These are phyloP conservation scores for Ganoderma boninense DNA, from an alignment of 1,284 basidiomycete genomes.

Conservation along the genomic window DNA sequence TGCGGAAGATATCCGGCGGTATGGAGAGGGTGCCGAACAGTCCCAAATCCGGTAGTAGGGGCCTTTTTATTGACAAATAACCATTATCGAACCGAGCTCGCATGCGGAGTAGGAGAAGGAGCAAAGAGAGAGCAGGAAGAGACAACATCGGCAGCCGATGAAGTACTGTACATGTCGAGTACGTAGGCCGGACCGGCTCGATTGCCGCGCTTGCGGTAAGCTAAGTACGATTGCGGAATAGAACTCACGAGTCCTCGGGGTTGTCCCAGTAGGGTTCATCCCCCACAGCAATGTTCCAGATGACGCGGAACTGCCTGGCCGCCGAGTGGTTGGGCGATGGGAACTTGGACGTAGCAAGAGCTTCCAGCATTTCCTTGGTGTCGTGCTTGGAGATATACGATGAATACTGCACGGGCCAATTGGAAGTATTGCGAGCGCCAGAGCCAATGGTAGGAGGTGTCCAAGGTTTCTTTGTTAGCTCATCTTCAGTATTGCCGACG, in stretches of 20 bases:
- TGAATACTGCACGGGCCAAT: conserved; percentile 61
- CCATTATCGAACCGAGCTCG: conserved; percentile 25
- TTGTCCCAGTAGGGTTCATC: conserved; percentile 44
- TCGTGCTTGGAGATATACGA: conserved; percentile 60
- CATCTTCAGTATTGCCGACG: not conserved
- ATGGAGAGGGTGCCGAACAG: conserved; percentile 7
- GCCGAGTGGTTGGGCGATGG: conserved; percentile 60
- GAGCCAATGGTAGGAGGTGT: too few relatives aligned
- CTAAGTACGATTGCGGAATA: conserved; percentile 22
- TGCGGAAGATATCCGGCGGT: not conserved
- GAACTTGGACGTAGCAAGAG: conserved; percentile 46
- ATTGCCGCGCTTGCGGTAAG: conserved; percentile 3
- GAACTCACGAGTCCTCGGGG: conserved; percentile 32
- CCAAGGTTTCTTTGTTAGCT: not conserved
- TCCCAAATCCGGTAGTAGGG: conserved; percentile 20
- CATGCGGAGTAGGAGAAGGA: conserved; percentile 15
- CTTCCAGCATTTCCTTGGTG: conserved; percentile 4
- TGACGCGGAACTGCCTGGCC: conserved; percentile 64
- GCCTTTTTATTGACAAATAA: conserved; percentile 25
- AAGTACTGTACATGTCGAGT: conserved; percentile 16
- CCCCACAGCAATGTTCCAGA: conserved; percentile 75
- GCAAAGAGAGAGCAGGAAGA: not conserved
- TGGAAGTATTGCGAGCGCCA: not conserved
- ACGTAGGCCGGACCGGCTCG: not conserved
- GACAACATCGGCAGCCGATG: conserved; percentile 7